Evolutionary conservation across 1,139 yeast species (phyloP), one percentile per base, ranked within the genome.

Genomic region (Geotrichum bryndzae): DNA sequence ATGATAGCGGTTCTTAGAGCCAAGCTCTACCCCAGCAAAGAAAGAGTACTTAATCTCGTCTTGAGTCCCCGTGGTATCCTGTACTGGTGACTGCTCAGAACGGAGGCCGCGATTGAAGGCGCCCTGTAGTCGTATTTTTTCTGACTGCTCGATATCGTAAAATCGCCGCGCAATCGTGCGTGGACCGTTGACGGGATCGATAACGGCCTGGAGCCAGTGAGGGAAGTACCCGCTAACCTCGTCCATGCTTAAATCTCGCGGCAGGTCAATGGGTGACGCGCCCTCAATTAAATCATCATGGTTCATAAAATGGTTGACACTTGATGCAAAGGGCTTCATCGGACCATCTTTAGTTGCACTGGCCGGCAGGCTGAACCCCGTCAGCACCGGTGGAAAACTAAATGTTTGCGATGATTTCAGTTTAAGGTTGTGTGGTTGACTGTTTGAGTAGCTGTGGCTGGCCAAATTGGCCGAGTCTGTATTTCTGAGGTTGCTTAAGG

Each of bases 21-120:
- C 95, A 62, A 81, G 80, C 72, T 88, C 96, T 59, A 88, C 82
- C 1, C 95, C 96, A 35, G 84, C 82, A 0, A 88, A 86, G 33
- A 86, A 77, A 46, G 79, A 73, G 65, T 82, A 83, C 18, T 51
- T 51, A 15, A 51, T 31, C 23, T 48, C 63, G 13, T 41, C 64
- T 23, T 51, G 35, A n/a, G 56, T 18, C 27, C 27, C 10, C 10
- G 46, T 27, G 6, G n/a, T 55, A 6, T n/a, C 33, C 22, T 15
- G 18, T 5, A 22, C 5, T 5, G 57, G 57, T 15, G 57, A 54
- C 11, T 27, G 51, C 15, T 23, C 29, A 6, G 51, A 7, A 1
- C 41, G 51, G 1, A 60, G 60, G 45, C 64, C 59, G 4, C 51
- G 54, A 10, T 48, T 45, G 50, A 68, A 66, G 56, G 70, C 63